These are phyloP conservation scores for Xylariaceae sp. DNA, from an alignment of 2,329 filamentous ascomycete species.

Conservation along the genomic window DNA sequence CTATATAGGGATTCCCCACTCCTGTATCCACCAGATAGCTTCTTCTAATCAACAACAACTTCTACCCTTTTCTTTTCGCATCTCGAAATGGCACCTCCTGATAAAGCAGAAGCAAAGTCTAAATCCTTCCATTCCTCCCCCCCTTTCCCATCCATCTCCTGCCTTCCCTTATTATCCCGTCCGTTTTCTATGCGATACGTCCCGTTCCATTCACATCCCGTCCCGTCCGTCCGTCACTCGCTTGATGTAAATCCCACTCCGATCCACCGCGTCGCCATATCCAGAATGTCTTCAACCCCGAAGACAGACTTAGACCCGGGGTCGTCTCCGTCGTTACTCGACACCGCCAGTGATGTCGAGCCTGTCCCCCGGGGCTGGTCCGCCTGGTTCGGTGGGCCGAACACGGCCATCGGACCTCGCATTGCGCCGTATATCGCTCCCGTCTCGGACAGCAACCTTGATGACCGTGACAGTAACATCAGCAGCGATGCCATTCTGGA, in stretches of 20 bases:
- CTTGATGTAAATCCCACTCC: too few species aligned
- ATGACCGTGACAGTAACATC: constrained; percentile 40
- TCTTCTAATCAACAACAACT: too few species aligned
- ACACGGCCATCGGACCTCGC: constrained; percentile 45
- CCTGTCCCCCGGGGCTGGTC: constrained; percentile 31
- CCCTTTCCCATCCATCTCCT: not conserved
- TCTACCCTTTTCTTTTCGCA: too few species aligned
- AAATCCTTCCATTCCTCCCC: not conserved
- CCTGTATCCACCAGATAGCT: too few species aligned
- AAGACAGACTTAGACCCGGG: constrained; percentile 22
- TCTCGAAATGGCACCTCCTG: not conserved
- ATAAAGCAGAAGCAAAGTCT: not conserved
- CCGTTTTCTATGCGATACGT: not conserved
- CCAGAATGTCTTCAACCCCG: constrained; percentile 4
- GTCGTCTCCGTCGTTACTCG: constrained; percentile 21
- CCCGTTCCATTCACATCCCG: too few species aligned
- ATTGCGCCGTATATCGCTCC: constrained; percentile 41
- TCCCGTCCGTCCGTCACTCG: not conserved
- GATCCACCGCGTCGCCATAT: not conserved
- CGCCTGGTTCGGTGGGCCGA: constrained; percentile 36
- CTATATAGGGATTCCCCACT: too few species aligned
- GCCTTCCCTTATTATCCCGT: not conserved
- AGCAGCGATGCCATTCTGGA: constrained; percentile 45
- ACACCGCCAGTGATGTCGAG: constrained; percentile 41
- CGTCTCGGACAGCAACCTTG: constrained; percentile 14